phyloP scores from a whole-genome alignment of 768 basidiomycete species.

The Mycena rosella region DNA sequence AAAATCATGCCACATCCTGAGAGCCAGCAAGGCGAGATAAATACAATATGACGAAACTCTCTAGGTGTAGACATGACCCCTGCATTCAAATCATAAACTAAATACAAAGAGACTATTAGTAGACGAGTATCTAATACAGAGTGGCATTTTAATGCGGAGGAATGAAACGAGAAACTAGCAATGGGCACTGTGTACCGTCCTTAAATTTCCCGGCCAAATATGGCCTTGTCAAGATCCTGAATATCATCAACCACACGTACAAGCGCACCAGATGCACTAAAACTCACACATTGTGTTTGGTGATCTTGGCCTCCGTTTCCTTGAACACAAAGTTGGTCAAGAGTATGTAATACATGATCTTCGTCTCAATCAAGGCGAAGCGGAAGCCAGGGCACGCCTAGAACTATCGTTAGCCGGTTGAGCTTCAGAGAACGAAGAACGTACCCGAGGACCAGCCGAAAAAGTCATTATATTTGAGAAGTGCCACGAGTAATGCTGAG shows the following conservation, averaged over 20 bases:
- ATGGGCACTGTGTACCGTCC: conserved; percentile 73
- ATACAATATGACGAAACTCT: too few species aligned
- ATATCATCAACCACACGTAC: conserved; percentile 4
- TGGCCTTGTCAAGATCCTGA: conserved; percentile 75
- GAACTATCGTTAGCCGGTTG: conserved; percentile 19
- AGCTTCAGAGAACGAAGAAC: conserved; percentile 44
- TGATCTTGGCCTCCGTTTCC: conserved; percentile 65
- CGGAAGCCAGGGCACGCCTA: conserved; percentile 88
- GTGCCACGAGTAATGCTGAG: conserved; percentile 73
- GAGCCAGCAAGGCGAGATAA: too few species aligned
- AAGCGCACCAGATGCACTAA: background rate
- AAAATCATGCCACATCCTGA: too few species aligned
- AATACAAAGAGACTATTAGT: background rate
- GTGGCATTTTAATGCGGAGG: background rate
- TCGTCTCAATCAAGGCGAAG: conserved; percentile 88
- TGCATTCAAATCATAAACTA: too few species aligned
- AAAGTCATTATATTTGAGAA: conserved; percentile 81
- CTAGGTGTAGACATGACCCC: too few species aligned
- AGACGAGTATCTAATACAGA: background rate
- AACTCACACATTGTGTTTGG: conserved; percentile 74
- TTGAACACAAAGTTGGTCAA: conserved; percentile 75
- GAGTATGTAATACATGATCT: conserved; percentile 79
- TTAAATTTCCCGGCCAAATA: conserved; percentile 66
- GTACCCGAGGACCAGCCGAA: conserved; percentile 84
- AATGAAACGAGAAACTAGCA: conserved; percentile 57